Percentiles rank a stretch among this genome's conserved stretches.
phyloP scores from a whole-genome alignment of 2,329 filamentous ascomycete species.

The Aureobasidium sp. region DNA sequence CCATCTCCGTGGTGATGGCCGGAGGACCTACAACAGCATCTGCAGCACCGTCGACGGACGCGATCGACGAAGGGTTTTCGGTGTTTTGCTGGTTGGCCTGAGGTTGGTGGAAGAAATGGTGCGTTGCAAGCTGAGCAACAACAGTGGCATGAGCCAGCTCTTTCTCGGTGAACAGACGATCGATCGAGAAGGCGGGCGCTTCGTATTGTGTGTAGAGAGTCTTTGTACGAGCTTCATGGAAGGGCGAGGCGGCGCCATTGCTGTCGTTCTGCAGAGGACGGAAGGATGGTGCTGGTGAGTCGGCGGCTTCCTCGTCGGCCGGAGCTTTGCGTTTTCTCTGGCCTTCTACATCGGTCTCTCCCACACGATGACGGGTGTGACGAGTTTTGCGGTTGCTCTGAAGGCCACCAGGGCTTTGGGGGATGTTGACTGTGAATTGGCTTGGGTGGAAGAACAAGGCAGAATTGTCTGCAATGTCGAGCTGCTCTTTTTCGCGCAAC shows the following conservation, averaged over 20 bases:
- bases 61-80: constrained; percentile 20
- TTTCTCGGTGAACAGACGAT: constrained; percentile 59
- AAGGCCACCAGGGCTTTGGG: constrained; percentile 52
- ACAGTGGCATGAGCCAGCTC: constrained; percentile 55
- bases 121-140: constrained; percentile 50
- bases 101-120: constrained; percentile 48
- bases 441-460: constrained; percentile 56
- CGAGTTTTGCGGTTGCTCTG: constrained; percentile 55
- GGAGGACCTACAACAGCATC: constrained; percentile 16
- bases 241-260: constrained; percentile 39
- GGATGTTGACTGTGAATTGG: constrained; percentile 57
- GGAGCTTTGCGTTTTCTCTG: constrained; percentile 51
- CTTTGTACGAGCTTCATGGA: constrained; percentile 45
- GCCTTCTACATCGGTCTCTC: constrained; percentile 27
- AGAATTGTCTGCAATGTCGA: constrained; percentile 58
- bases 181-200: constrained; percentile 51
- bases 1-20: constrained; percentile 17
- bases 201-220: constrained; percentile 47
- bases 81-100: constrained; percentile 13
- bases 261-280: constrained; percentile 33
- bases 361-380: constrained; percentile 46
- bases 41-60: constrained; percentile 23
- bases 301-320: constrained; percentile 46
- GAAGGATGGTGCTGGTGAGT: constrained; percentile 47
- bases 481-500: constrained; percentile 56